Evolutionary conservation across 805 yeast genomes (phyloP).

Genomic region (Candida nanaspora): DNA sequence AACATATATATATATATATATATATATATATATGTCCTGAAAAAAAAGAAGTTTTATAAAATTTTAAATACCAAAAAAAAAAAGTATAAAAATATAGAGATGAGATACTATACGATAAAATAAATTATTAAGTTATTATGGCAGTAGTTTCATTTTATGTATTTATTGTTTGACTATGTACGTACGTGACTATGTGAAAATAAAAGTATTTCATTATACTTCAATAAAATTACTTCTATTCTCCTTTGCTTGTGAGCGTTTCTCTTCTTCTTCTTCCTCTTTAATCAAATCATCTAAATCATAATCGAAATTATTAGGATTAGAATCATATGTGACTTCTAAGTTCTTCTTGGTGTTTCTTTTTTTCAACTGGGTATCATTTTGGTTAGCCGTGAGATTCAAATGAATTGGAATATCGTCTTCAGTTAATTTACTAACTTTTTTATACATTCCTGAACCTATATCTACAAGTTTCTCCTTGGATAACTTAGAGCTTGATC

Average conservation of each 20-base stretch:
- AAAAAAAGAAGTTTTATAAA: too few species aligned
- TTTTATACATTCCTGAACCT: constrained; percentile 17
- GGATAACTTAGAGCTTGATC: neutral
- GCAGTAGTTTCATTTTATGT: too few species aligned
- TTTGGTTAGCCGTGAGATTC: too few species aligned
- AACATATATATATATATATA: too few species aligned
- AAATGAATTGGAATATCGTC: constrained; percentile 22
- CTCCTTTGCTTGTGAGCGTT: constrained; percentile 4
- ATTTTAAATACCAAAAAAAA: too few species aligned
- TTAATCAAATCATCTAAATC: constrained; percentile 40
- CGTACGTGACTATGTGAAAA: too few species aligned
- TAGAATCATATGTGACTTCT: constrained; percentile 10
- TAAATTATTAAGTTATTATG: too few species aligned
- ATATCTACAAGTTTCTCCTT: constrained; percentile 5
- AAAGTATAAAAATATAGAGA: too few species aligned
- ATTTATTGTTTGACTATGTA: too few species aligned
- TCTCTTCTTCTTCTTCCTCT: constrained; percentile 24
- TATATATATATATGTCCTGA: too few species aligned
- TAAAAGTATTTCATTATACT: neutral
- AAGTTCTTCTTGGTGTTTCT: constrained; percentile 3
- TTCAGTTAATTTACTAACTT: constrained; percentile 16
- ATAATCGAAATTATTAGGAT: constrained; percentile 40
- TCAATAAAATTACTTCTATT: neutral
- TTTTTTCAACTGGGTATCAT: too few species aligned
- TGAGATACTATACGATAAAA: too few species aligned